A percentile compares a stretch with the other conserved stretches of the same genome.
These are phyloP conservation scores for Trichoderma citrinoviride DNA, from an alignment of 2,329 filamentous ascomycete species.

Conservation along the genomic window DNA sequence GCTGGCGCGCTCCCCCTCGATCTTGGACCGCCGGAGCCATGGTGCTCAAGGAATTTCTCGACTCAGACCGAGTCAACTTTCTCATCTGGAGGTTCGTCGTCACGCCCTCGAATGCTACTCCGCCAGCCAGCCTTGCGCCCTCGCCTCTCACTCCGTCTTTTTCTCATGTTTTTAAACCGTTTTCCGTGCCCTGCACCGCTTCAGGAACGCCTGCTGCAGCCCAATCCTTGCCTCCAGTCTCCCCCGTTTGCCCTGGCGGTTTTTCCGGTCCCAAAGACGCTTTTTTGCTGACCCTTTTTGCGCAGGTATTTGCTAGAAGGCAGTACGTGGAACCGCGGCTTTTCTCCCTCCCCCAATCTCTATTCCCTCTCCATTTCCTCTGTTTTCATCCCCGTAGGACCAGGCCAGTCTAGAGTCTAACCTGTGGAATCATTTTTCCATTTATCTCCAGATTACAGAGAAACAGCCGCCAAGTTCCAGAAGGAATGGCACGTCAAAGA, in stretches of 20 bases:
- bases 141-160: no score
- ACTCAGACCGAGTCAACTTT: constrained; percentile 68
- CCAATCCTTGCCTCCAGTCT: constrained; percentile 6
- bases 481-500: constrained; percentile 65
- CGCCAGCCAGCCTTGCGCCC: constrained; percentile 21
- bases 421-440: constrained; percentile 22
- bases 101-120: not conserved
- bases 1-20: constrained; percentile 29
- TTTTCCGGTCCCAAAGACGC: constrained; percentile 8
- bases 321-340: constrained; percentile 48
- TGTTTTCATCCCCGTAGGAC: not conserved
- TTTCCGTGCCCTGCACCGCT: constrained; percentile 22
- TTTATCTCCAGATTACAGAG: constrained; percentile 57
- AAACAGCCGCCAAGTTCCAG: constrained; percentile 65
- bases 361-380: not conserved
- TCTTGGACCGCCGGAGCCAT: constrained; percentile 38
- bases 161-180: no score
- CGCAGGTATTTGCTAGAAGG: constrained; percentile 60
- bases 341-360: not conserved
- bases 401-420: constrained; percentile 27
- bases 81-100: constrained; percentile 65
- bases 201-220: constrained; percentile 1
- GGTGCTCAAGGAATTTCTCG: constrained; percentile 58
- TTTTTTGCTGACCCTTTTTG: constrained; percentile 18
- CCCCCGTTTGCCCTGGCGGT: not conserved